Conservation (phyloP, 208 protist species). For the Vickermania spadyakhi region DNA sequence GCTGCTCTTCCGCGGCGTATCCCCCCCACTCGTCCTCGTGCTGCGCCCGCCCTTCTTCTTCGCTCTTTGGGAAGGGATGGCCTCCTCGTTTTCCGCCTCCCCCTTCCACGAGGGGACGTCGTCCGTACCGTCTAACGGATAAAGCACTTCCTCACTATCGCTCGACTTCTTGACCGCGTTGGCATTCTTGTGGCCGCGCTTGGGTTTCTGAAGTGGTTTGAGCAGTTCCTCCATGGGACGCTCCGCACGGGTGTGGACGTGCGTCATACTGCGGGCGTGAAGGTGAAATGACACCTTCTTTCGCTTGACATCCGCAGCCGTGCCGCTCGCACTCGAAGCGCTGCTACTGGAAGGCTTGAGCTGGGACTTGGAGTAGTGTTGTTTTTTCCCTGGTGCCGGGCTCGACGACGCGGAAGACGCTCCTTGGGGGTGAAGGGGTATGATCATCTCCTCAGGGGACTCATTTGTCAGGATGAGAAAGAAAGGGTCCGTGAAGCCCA, state of each 20-base stretch:
- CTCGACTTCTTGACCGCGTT: background rate
- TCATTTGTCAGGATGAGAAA: constrained; percentile 74
- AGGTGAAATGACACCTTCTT: constrained; percentile 73
- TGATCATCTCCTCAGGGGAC: constrained; percentile 12
- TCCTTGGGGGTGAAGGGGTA: too few relatives aligned
- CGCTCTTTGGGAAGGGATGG: too few relatives aligned
- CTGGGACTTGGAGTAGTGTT: too few relatives aligned
- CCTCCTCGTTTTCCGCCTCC: background rate
- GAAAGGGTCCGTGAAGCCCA: constrained; percentile 65
- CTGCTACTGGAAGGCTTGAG: background rate
- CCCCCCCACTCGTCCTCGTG: background rate
- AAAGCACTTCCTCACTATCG: too few relatives aligned
- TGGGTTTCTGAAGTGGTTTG: constrained; percentile 2
- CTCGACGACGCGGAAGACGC: background rate
- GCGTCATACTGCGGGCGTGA: constrained; percentile 59
- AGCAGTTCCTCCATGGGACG: constrained; percentile 1
- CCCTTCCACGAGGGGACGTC: background rate
- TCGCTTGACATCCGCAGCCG: background rate
- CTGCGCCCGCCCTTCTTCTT: background rate
- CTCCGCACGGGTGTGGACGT: constrained; percentile 6
- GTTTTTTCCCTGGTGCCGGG: background rate
- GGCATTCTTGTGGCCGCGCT: background rate
- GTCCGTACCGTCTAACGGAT: too few relatives aligned
- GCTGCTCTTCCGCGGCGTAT: background rate
- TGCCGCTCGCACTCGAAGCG: background rate